These are phyloP conservation scores for Ceratocystis huliohia DNA, from an alignment of 2,329 filamentous ascomycete species.

Conservation along the genomic window DNA sequence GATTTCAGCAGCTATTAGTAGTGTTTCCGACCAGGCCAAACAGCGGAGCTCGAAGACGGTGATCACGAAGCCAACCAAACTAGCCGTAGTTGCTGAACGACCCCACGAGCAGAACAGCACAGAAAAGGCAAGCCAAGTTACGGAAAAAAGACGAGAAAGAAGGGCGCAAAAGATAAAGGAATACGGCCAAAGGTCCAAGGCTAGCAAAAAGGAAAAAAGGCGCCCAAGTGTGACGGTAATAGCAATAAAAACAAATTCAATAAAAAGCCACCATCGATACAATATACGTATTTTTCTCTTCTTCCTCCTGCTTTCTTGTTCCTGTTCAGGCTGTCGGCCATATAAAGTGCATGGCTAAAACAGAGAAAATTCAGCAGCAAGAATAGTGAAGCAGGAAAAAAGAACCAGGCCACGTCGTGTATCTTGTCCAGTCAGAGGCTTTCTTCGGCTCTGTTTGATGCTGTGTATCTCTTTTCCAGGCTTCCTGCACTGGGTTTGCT, in stretches of 20 bases:
- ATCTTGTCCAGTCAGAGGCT: not conserved
- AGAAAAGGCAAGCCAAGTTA: not conserved
- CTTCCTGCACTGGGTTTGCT: not conserved
- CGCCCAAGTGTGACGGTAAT: conserved; percentile 8
- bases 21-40: too few relatives aligned
- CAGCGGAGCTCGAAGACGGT: not conserved
- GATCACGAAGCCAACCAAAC: not conserved
- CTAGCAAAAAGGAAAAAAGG: not conserved
- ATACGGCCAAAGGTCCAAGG: not conserved
- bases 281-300: not conserved
- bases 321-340: not conserved
- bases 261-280: conserved; percentile 1
- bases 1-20: too few relatives aligned
- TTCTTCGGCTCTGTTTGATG: not conserved
- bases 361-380: too few relatives aligned
- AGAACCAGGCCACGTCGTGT: not conserved
- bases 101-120: not conserved
- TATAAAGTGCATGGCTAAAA: not conserved
- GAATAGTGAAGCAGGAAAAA: not conserved
- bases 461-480: not conserved
- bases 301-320: not conserved
- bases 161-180: not conserved
- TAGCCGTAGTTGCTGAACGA: not conserved
- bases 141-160: not conserved
- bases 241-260: not conserved